A percentile compares a stretch with the other conserved stretches of the same genome.
These are phyloP conservation scores for Zasmidium cellare DNA, from an alignment of 2,329 filamentous ascomycete genomes.

Conservation along the genomic window DNA sequence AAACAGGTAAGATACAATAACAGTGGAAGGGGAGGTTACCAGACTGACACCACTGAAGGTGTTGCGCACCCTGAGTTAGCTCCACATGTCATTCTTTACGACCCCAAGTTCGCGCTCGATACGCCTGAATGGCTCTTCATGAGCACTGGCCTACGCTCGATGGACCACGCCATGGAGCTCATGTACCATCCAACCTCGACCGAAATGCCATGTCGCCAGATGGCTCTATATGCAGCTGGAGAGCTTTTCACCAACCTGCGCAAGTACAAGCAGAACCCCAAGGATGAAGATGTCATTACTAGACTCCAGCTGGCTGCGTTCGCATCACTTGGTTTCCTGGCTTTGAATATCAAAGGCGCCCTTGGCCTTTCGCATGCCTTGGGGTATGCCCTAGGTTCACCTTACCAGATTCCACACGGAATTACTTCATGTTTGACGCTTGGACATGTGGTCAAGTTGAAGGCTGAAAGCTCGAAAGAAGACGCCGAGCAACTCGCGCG, in stretches of 20 bases:
- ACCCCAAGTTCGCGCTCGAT: constrained; percentile 51
- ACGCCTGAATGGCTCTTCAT: constrained; percentile 54
- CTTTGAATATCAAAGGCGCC: constrained; percentile 51
- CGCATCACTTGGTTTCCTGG: constrained; percentile 52
- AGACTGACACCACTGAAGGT: constrained; percentile 23
- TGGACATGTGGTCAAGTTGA: constrained; percentile 55
- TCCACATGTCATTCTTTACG: constrained; percentile 55
- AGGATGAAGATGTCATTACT: constrained; percentile 51
- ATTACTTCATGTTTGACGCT: constrained; percentile 57
- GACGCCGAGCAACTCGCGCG: constrained; percentile 50
- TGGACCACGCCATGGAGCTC: constrained; percentile 57
- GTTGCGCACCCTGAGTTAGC: constrained; percentile 45
- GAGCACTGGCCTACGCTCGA: constrained; percentile 53
- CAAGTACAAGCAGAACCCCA: constrained; percentile 47
- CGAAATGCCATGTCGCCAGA: constrained; percentile 52
- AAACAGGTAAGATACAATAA: constrained; percentile 36
- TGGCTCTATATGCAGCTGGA: constrained; percentile 46
- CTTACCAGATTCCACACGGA: constrained; percentile 58
- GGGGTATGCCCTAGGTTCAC: constrained; percentile 54
- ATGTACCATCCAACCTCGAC: constrained; percentile 54
- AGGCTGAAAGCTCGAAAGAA: constrained; percentile 43
- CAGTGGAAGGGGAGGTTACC: background rate
- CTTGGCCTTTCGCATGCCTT: constrained; percentile 47
- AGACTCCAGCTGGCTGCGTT: constrained; percentile 55
- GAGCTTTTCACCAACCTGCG: constrained; percentile 51